Base-by-base conservation (phyloP, 2,329 filamentous ascomycete genomes). In the Penicillium sp. region DNA sequence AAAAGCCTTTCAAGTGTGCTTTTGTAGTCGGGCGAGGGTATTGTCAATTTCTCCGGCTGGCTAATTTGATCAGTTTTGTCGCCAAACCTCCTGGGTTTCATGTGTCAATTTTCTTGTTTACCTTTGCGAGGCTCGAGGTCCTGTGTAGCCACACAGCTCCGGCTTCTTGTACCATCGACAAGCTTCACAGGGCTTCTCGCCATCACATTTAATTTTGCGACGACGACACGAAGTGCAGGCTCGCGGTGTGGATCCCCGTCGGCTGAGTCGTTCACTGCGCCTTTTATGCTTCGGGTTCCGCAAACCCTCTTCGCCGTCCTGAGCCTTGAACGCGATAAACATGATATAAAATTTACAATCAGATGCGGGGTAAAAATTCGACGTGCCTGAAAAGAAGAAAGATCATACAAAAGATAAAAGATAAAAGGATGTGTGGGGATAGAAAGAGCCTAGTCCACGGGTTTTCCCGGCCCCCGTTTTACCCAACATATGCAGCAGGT, bases 191-290 rank as follows among this genome's bases (percentile, higher is more conserved):
- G 89, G 89, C 69, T 90, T 86, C 61, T 86, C 83, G 58, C 89
- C 89, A 76, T 91, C 89, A 70, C 89, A 93, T 61, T 89, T 86
- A 45, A 92, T 92, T 75, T 92, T 93, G 59, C 89, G 83, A 60
- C 88, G 82, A 71, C 91, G 87, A 76, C 89, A 91, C 67, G 89
- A 87, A 48, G 87, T 85, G 70, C 88, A 91, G 29, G 88, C 88
- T 31, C 68, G 66, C 6, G 52, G 50, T 19, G 49, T 51, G n/a
- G 52, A 52, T 3, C 54, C 58, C 12, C 60, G 51, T 2, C 54
- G 54, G 2, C 51, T 48, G 33, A 54, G 42, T n/a, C 51, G 48
- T 48, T 55, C 48, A 33, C 47, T 49, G 25, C 31, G 48, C n/a
- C 44, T 55, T 21, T 55, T 43, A 21, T 45, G 51, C 13, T 62